phyloP scores from a whole-genome alignment of 2,329 filamentous ascomycete genomes.

The Alternaria triticina region DNA sequence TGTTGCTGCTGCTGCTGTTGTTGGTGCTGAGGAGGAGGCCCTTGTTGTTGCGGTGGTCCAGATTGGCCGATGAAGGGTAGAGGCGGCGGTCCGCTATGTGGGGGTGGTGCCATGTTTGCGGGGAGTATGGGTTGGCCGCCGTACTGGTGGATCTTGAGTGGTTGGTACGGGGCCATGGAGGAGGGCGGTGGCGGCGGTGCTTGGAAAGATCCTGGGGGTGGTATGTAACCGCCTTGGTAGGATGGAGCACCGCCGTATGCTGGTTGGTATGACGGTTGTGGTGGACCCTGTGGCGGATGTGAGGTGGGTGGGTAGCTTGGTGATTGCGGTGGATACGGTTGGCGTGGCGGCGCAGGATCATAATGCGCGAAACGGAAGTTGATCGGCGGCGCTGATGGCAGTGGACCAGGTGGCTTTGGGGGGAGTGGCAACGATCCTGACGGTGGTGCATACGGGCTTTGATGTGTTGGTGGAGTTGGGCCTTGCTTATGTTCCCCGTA shows the following conservation, averaged over 20 bases:
- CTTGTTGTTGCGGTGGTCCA: background rate
- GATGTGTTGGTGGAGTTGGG: conserved; percentile 31
- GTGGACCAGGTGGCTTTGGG: conserved; percentile 39
- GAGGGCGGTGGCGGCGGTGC: conserved; percentile 39
- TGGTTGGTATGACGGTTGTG: conserved; percentile 57
- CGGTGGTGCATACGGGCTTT: conserved; percentile 42
- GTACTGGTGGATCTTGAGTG: conserved; percentile 48
- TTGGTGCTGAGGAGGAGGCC: background rate
- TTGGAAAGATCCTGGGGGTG: conserved; percentile 43
- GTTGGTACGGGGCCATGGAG: conserved; percentile 33
- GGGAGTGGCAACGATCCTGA: conserved; percentile 30
- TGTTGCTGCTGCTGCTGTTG: conserved; percentile 11
- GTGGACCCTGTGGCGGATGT: conserved; percentile 24
- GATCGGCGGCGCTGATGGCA: conserved; percentile 30
- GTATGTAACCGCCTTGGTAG: conserved; percentile 40
- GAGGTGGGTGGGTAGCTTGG: conserved; percentile 29
- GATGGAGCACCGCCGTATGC: conserved; percentile 26
- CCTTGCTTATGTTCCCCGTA: conserved; percentile 28
- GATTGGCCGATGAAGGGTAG: conserved; percentile 1
- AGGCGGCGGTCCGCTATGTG: conserved; percentile 10
- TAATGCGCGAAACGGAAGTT: conserved; percentile 48
- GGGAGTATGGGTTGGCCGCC: conserved; percentile 50
- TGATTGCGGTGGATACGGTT: conserved; percentile 30
- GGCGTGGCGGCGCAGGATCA: conserved; percentile 38
- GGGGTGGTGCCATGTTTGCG: conserved; percentile 45